Conservation (phyloP, 2,329 filamentous ascomycete species). For the Epicoccum nigrum region DNA sequence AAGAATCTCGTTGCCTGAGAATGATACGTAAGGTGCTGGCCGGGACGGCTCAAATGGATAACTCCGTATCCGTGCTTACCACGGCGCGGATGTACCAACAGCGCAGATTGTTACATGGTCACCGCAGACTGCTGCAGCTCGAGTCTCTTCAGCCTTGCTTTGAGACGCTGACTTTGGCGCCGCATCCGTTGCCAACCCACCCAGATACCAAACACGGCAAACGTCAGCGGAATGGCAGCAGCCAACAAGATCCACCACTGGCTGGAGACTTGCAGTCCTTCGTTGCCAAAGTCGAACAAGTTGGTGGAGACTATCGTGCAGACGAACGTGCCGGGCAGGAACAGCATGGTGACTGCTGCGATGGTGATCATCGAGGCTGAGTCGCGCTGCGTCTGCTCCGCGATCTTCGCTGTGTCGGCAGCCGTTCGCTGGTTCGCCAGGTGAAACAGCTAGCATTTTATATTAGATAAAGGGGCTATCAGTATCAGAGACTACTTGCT, state of each 20-base stretch:
- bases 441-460: constrained; percentile 20
- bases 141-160: neutral
- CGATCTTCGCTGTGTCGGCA: constrained; percentile 24
- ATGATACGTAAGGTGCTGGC: too few relatives aligned
- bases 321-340: constrained; percentile 32
- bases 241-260: neutral
- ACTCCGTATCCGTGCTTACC: too few relatives aligned
- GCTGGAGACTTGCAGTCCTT: neutral
- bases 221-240: neutral
- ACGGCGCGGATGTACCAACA: too few relatives aligned
- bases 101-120: neutral
- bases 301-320: constrained; percentile 8
- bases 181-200: neutral
- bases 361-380: constrained; percentile 38
- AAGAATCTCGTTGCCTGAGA: too few relatives aligned
- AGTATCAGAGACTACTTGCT: neutral
- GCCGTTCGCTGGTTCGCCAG: constrained; percentile 30
- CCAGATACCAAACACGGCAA: neutral
- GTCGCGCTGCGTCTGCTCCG: constrained; percentile 30
- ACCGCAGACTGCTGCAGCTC: neutral
- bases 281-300: neutral
- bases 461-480: constrained; percentile 22
- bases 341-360: constrained; percentile 34
- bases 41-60: too few relatives aligned
- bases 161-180: neutral